Base-by-base conservation (phyloP, 208 protist species). In the Crithidia fasciculata region DNA sequence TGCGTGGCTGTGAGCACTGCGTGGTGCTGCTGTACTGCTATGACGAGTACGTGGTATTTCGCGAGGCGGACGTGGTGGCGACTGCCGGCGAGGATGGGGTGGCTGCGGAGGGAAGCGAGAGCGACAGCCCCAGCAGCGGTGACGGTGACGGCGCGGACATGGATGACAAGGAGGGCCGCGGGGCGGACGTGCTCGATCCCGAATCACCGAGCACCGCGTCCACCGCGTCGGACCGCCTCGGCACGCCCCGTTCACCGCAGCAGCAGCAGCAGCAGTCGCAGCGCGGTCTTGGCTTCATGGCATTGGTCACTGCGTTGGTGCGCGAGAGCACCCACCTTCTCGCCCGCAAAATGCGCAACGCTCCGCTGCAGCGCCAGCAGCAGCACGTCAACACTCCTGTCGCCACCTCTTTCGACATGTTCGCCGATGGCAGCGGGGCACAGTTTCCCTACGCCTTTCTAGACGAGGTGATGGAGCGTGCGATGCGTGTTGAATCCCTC, bases 1-100 rank as follows among this genome's bases (percentile, higher is more conserved):
- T 94, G 73, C 90, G 90, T 56, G 80, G 86, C 18, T 97, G 91
- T 69, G 98, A 99, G 73, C 79, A 86, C 60, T 95, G 91, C 71
- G 70, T 75, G 8, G 57, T 96, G 45, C 39, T 92, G 28, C 37
- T 96, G 6, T 84, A 72, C 63, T 84, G 77, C 80, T 66, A 71
- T 58, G 76, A 82, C 37, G 55, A 74, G 41, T 81, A 79, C 55
- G 40, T 65, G 28, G 19, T 69, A 10, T 79, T 86, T 36, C 65
- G 59, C 3, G 56, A 71, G 15, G 28, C 61, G 0, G 57, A 80
- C 50, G 12, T 72, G 37, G 15, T 16, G 45, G 72, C 44, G 39
- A 57, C 53, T 16, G 62, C 50, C 10, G 76, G 87, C 8, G 47
- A 78, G 49, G 69, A 44, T 18, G 40, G 16, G 9, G 18, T 9